A percentile compares a stretch with the other conserved stretches of the same genome.
Evolutionary conservation across 2,329 filamentous ascomycete species (phyloP).

Genomic region (Aureobasidium sp.): DNA sequence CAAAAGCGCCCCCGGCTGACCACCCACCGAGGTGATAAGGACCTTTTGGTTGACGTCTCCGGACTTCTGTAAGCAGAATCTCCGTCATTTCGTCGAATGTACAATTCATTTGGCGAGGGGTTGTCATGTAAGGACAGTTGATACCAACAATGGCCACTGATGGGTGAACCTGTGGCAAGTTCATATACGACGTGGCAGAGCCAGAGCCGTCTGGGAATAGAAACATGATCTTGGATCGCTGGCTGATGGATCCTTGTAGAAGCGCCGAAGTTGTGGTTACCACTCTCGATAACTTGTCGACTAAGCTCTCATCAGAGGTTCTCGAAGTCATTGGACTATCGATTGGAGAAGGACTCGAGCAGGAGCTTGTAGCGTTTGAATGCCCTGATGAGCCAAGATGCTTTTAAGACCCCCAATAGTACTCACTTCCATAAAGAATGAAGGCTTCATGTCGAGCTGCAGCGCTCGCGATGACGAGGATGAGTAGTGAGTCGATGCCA

Average conservation of each 20-base stretch:
- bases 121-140: slow-evolving; percentile 67
- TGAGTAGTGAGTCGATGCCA: too few relatives aligned
- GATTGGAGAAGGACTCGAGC: too few relatives aligned
- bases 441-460: too few relatives aligned
- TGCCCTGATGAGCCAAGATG: too few relatives aligned
- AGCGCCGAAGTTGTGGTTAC: too few relatives aligned
- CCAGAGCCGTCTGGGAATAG: slow-evolving; percentile 49
- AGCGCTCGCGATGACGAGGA: too few relatives aligned
- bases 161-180: slow-evolving; percentile 47
- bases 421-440: too few relatives aligned
- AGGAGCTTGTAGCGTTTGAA: too few relatives aligned
- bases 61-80: slow-evolving; percentile 63
- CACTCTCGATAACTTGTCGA: too few relatives aligned
- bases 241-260: slow-evolving; percentile 51
- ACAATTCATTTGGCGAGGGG: slow-evolving; percentile 57
- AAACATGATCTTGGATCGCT: slow-evolving; percentile 49
- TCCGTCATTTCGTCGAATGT: slow-evolving; percentile 58
- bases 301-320: too few relatives aligned
- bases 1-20: slow-evolving; percentile 50
- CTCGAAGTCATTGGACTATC: too few relatives aligned
- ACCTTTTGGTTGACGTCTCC: slow-evolving; percentile 60
- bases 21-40: slow-evolving; percentile 49
- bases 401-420: too few relatives aligned
- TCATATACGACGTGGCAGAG: slow-evolving; percentile 59
- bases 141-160: slow-evolving; percentile 48